Percentiles rank a stretch among this genome's conserved stretches.
These are phyloP conservation scores for Cyclanthera cordifolia DNA, from an alignment of 306 rosid genomes.

Conservation along the genomic window DNA sequence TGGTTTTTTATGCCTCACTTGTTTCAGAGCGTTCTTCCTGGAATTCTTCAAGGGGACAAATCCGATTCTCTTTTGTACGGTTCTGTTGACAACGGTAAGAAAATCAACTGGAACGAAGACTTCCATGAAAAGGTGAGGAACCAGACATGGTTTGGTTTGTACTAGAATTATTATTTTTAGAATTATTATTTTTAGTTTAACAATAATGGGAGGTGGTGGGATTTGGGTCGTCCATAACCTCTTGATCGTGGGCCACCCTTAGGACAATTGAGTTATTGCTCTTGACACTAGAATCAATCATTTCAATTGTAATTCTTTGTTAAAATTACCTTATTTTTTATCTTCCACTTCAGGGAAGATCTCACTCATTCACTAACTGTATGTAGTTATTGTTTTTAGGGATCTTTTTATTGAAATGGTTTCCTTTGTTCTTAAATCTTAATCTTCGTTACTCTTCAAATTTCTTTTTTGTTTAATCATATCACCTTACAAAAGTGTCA, in stretches of 20 bases:
- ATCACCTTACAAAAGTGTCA: slow-evolving; percentile 13
- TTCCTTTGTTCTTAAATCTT: background rate
- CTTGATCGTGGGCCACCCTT: too few species aligned
- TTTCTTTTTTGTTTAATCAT: background rate
- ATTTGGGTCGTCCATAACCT: too few species aligned
- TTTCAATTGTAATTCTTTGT: background rate
- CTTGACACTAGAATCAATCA: too few species aligned
- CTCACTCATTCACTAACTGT: background rate
- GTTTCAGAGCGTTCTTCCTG: slow-evolving; percentile 74
- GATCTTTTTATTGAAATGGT: background rate
- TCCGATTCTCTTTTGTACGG: slow-evolving; percentile 93
- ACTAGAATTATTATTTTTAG: slow-evolving; percentile 1
- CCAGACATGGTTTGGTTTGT: slow-evolving; percentile 9
- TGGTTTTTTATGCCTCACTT: slow-evolving; percentile 2
- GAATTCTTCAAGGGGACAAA: slow-evolving; percentile 98
- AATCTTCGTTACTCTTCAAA: background rate
- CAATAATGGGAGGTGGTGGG: too few species aligned
- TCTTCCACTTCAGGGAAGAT: background rate
- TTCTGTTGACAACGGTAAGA: slow-evolving; percentile 97
- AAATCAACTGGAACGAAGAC: slow-evolving; percentile 92
- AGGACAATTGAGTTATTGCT: too few species aligned
- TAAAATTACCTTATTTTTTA: background rate
- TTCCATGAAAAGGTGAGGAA: slow-evolving; percentile 86
- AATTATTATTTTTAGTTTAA: too few species aligned
- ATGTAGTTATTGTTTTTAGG: background rate